Evolutionary conservation across 345 rosid species (phyloP).

Genomic region (Arabidopsis thaliana): DNA sequence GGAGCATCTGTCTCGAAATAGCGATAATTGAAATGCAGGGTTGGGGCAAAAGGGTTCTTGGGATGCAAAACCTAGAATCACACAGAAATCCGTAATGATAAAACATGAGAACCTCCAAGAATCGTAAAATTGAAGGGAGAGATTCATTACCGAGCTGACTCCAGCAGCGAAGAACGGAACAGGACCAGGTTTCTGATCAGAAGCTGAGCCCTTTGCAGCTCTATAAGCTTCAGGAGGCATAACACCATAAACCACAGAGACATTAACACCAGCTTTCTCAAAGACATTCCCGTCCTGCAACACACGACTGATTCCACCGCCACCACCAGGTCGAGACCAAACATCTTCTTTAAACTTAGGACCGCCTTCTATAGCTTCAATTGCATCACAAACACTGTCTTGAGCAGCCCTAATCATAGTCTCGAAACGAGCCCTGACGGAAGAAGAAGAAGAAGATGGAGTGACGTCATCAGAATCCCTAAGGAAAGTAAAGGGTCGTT

Average conservation of each 20-base stretch:
- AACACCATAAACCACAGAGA: constrained; percentile 91
- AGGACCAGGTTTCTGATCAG: constrained; percentile 80
- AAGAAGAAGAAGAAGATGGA: constrained; percentile 42
- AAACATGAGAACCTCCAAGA: neutral
- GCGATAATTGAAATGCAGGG: constrained; percentile 51
- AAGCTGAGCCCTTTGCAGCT: constrained; percentile 76
- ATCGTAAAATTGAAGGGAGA: neutral
- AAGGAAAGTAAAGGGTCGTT: constrained; percentile 82
- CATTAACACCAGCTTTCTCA: constrained; percentile 98
- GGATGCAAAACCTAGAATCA: constrained; percentile 44
- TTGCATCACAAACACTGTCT: constrained; percentile 74
- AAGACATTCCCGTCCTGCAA: constrained; percentile 89
- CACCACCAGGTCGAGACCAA: constrained; percentile 98
- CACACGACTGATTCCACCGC: constrained; percentile 97
- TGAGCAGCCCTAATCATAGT: constrained; percentile 86
- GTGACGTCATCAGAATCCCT: constrained; percentile 58
- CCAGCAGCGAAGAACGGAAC: constrained; percentile 96
- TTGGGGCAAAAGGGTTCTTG: constrained; percentile 91
- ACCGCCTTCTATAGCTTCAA: constrained; percentile 67
- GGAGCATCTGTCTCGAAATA: constrained; percentile 61
- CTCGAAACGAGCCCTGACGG: constrained; percentile 85
- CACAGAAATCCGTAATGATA: neutral
- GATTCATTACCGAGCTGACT: constrained; percentile 73
- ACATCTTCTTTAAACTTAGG: constrained; percentile 93
- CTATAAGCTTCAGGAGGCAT: constrained; percentile 99